Base-by-base conservation (phyloP, 768 basidiomycete genomes). In the Plicaturopsis crispa region DNA sequence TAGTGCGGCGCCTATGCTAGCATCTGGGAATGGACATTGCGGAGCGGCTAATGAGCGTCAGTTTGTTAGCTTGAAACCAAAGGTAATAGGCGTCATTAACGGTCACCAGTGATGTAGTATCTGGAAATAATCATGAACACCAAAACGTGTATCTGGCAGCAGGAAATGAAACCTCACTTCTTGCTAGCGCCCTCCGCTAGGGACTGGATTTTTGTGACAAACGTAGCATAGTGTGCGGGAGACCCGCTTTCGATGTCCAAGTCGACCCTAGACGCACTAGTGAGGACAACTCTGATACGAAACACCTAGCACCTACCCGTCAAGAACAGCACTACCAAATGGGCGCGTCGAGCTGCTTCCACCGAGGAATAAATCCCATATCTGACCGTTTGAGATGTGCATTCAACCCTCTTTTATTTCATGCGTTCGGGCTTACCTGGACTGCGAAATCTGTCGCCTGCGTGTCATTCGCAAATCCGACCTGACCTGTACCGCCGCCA, bases 361-460 rank as follows among this genome's bases (percentile, higher is more conserved):
- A n/a, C 72, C 67, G 30, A 73, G 51, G 55, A 71, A 72, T 30
- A 68, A 37, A 45, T 71, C 54, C 67, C 65, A 73, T 22, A 73
- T n/a, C n/a, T n/a, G n/a, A n/a, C 48, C 31, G 45, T 51, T 32
- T 51, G 46, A 8, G 60, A 61, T 43, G 68, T 64, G 3, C 45
- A 47, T 35, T 60, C 48, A 30, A 54, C 68, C 43, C 67, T 54
- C 20, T 50, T 47, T 42, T 69, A 64, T 17, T 48, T 46, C 7
- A 51, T 46, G 49, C 69, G 71, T 14, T 59, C 60, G 32, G 63
- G 62, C 20, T 58, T 47, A 21, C 66, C 69, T 12, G 59, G 54
- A 2, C 62, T n/a, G 60, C 62, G 44, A 69, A 65, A 3, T 45
- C 47, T 35, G 59, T 48, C 30, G 55, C 68, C 43, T 69, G 55